Evolutionary conservation across 805 yeast species (phyloP), one percentile per base, ranked within the genome.

Genomic region (Myxozyma geophila): DNA sequence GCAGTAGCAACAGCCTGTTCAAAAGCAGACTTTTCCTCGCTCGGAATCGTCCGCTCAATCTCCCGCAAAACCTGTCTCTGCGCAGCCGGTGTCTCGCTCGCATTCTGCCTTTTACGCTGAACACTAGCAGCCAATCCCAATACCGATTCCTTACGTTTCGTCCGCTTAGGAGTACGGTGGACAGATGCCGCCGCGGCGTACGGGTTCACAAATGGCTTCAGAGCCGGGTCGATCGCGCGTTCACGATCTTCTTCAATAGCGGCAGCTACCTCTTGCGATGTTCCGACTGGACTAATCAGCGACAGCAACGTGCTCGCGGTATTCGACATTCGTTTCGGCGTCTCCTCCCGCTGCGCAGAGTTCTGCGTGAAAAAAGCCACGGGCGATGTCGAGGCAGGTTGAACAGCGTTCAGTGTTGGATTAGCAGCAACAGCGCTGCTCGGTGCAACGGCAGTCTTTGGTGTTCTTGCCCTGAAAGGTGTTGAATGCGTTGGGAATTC

Each of bases 221-320:
- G 71, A 15, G 72, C 67, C 12, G 69, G 69, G 52, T 66, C 69
- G 15, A 48, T 62, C 54, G 36, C 59, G 49, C 51, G 54, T 62
- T 41, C 65, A 50, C 62, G 51, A 60, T 48, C 54, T 50, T 65
- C 49, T 47, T 63, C 60, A 23, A 58, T 21, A 7, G 60, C 62
- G 3, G 55, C 54, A 13, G 63, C 63, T 10, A 67, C 67, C 9
- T 70, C 72, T 7, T 70, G 69, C n/a, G 70, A 71, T 40, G 59
- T 46, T 9, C 69, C 69, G n/a, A 66, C 64, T 7, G 69, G 69
- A 28, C 78, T 80, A n/a, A 82, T 69, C 49, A 81, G 73, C 2
- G 85, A 81, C 49, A 83, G 71, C 54, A 83, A 73, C 1, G 85
- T 80, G 57, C 82, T 75, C 0, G 86, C 86, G 0, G 86, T 80